Percentiles rank a stretch among this genome's conserved stretches.
Evolutionary conservation across 2,329 filamentous ascomycete species (phyloP).

Genomic region (Fusarium albidum): DNA sequence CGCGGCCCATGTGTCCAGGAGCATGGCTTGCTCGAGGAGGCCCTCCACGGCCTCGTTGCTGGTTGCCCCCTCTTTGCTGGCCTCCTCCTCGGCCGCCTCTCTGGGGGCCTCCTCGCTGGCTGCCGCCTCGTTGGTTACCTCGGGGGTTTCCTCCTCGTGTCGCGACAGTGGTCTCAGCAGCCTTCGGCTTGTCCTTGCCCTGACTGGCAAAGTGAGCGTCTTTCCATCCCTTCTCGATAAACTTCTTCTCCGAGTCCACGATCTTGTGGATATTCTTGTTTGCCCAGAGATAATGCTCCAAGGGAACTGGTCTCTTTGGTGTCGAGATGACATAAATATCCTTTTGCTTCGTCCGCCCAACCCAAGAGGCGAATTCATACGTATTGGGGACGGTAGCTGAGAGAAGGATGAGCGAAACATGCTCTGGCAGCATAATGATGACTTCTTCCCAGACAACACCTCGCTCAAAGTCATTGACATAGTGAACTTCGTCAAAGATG

Average conservation of each 20-base stretch:
- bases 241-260: constrained; percentile 90
- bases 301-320: constrained; percentile 89
- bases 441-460: constrained; percentile 99
- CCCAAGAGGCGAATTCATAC: constrained; percentile 97
- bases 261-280: constrained; percentile 94
- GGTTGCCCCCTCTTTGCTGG: constrained; percentile 54
- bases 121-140: constrained; percentile 45
- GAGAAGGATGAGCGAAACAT: constrained; percentile 92
- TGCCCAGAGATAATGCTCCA: constrained; percentile 97
- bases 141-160: constrained; percentile 50
- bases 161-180: constrained; percentile 45
- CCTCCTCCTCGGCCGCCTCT: constrained; percentile 59
- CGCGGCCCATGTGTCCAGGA: constrained; percentile 88
- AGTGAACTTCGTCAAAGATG: constrained; percentile 99
- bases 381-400: constrained; percentile 98
- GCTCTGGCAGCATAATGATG: constrained; percentile 98
- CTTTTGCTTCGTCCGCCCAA: constrained; percentile 96
- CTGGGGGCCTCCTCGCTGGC: constrained; percentile 51
- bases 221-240: constrained; percentile 94
- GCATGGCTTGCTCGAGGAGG: constrained; percentile 67
- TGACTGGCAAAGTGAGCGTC: constrained; percentile 85
- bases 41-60: constrained; percentile 61
- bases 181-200: constrained; percentile 79
- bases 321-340: constrained; percentile 99
- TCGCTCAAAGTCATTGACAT: constrained; percentile 94